Conservation (phyloP, 1,284 basidiomycete species). For the Fereydounia khargensis region DNA sequence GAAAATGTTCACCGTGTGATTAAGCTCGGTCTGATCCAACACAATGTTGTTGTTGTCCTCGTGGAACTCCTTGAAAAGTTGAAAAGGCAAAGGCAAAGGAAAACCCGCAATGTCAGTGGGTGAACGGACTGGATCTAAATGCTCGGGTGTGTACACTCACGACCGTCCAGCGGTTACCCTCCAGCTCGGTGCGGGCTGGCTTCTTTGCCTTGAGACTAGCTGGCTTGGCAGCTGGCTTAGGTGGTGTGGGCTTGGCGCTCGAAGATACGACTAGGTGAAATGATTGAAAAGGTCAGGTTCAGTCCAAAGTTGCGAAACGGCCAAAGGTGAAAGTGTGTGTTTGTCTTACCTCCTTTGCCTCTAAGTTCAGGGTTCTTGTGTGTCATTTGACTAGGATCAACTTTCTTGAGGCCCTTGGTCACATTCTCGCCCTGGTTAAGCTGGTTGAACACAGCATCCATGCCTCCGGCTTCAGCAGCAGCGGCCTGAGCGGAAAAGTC, state of each 20-base stretch:
- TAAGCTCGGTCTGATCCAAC: constrained; percentile 76
- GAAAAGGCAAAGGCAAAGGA: too few species aligned
- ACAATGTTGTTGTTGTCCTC: constrained; percentile 76
- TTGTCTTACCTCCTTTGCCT: too few species aligned
- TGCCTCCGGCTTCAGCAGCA: constrained; percentile 62
- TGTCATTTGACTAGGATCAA: constrained; percentile 94
- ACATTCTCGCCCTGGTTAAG: constrained; percentile 87
- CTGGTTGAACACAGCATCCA: constrained; percentile 85
- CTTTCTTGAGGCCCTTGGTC: constrained; percentile 86
- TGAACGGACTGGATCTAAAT: too few species aligned
- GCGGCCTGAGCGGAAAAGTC: constrained; percentile 58
- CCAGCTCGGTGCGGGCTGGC: constrained; percentile 82
- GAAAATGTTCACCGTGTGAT: constrained; percentile 84
- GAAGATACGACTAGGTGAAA: too few species aligned
- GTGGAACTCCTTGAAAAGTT: constrained; percentile 94
- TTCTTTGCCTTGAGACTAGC: constrained; percentile 66
- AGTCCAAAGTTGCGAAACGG: too few species aligned
- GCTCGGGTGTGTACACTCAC: too few species aligned
- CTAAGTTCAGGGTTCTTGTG: constrained; percentile 92
- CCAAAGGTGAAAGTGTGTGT: too few species aligned
- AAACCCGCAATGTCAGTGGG: too few species aligned
- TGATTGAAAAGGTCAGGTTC: too few species aligned
- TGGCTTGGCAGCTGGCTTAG: constrained; percentile 39
- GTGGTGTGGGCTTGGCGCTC: constrained; percentile 36
- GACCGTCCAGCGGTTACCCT: constrained; percentile 91